These are phyloP conservation scores for Sphagnurus paluster DNA, from an alignment of 1,284 basidiomycete species.

Conservation along the genomic window DNA sequence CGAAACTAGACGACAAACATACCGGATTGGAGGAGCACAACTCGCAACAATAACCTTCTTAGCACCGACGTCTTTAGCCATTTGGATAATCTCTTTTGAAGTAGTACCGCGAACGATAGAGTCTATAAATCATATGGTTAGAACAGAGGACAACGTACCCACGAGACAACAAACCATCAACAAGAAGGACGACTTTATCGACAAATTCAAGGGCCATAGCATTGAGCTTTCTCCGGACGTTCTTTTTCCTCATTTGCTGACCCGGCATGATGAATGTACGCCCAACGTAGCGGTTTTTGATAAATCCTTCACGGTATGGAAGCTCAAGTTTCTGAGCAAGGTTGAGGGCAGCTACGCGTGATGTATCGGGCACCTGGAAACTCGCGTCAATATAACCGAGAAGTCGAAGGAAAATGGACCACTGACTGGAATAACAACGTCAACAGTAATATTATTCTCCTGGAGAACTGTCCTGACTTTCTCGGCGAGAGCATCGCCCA, in stretches of 20 bases:
- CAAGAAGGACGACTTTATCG: conserved; percentile 91
- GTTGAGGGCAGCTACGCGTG: conserved; percentile 94
- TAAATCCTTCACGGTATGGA: conserved; percentile 97
- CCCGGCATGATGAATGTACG: conserved; percentile 99
- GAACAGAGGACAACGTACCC: neutral
- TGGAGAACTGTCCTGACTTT: conserved; percentile 80
- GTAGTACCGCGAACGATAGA: conserved; percentile 99
- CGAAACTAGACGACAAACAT: conserved; percentile 16
- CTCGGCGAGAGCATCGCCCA: conserved; percentile 95
- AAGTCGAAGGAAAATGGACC: neutral
- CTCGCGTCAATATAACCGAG: neutral
- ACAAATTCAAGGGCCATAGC: conserved; percentile 99
- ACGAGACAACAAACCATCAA: conserved; percentile 70
- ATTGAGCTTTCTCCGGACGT: conserved; percentile 94
- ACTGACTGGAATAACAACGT: conserved; percentile 94
- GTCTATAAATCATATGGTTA: conserved; percentile 49
- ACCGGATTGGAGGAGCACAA: conserved; percentile 95
- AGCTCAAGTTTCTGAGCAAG: conserved; percentile 88
- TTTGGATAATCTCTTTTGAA: conserved; percentile 98
- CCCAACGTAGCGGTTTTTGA: conserved; percentile 99
- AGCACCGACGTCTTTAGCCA: conserved; percentile 99
- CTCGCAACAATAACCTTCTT: conserved; percentile 96
- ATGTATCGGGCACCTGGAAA: conserved; percentile 90
- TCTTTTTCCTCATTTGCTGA: conserved; percentile 92
- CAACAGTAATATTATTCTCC: conserved; percentile 71